phyloP scores from a whole-genome alignment of 2,329 filamentous ascomycete genomes.

The Microthyrium microscopicum region DNA sequence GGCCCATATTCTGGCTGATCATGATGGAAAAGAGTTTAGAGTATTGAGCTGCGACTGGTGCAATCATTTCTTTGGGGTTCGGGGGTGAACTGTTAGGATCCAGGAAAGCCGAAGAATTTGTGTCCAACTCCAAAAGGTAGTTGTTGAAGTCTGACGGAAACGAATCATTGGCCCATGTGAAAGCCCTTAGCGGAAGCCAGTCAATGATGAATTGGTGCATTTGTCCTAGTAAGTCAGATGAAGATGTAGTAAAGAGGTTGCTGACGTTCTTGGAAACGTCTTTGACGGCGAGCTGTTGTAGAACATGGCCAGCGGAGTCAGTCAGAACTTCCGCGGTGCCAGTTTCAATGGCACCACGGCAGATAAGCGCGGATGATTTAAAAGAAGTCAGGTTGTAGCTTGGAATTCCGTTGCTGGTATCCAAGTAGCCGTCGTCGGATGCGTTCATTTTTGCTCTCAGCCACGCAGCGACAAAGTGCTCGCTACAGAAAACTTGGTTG shows the following conservation, averaged over 20 bases:
- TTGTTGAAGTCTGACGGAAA: conserved; percentile 29
- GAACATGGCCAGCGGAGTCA: conserved; percentile 14
- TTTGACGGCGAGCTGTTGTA: conserved; percentile 10
- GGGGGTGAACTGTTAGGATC: conserved; percentile 20
- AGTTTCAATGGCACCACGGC: conserved; percentile 17
- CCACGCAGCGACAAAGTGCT: conserved; percentile 16
- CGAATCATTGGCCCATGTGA: conserved; percentile 32
- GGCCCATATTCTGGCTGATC: conserved; percentile 25
- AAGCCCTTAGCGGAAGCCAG: too few species aligned
- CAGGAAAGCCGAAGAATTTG: conserved; percentile 18
- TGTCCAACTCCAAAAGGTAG: conserved; percentile 24
- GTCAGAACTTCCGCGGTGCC: conserved; percentile 21
- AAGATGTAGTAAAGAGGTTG: conserved; percentile 11
- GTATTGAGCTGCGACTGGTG: conserved; percentile 17
- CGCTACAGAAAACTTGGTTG: conserved; percentile 2
- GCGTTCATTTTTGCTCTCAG: conserved; percentile 8
- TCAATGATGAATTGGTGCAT: conserved; percentile 10
- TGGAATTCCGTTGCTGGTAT: not conserved
- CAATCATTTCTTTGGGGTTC: conserved; percentile 13
- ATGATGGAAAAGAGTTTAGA: conserved; percentile 25
- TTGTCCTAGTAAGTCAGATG: conserved; percentile 14
- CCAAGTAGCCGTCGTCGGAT: not conserved
- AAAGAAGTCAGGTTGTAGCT: conserved; percentile 4
- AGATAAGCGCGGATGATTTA: conserved; percentile 18
- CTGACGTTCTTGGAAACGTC: not conserved